Base-by-base conservation (phyloP, 208 protist genomes). In the Trypanosoma boissoni region DNA sequence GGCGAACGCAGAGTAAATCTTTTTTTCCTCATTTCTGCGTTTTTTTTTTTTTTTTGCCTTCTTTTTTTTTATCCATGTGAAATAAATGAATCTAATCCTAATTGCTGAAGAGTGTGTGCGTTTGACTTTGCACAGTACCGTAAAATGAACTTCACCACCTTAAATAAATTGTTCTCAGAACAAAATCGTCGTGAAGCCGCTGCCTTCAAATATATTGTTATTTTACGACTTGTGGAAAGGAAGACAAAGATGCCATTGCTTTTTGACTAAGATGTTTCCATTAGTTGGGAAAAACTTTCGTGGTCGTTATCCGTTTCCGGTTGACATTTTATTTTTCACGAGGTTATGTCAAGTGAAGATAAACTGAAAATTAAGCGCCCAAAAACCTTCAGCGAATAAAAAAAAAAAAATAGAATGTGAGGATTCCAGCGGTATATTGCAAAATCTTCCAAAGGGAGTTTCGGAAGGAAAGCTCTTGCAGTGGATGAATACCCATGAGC, bases 251-350 rank as follows among this genome's bases (percentile, higher is more conserved):
- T 18, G 31, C 2, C 29, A 3, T 5, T 53, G 27, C 32, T 83
- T 79, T 31, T 20, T 60, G 5, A 21, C 58, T 14, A 57, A 68
- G n/a, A 31, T 60, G 23, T 64, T 82, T 18, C 68, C 71, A 2
- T 8, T 46, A 0, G 52, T 86, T 20, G 63, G 78, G 14, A 24
- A 14, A 20, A 64, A 76, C 36, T 78, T 73, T 24, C 65, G 82
- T 7, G 14, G 43, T 10, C 55, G 52, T 21, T 64, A 69, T 56
- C 28, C 71, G 2, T 83, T 80, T 60, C 79, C 74, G 10, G 71
- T 86, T 1, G 75, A 83, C 60, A 64, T 86, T 23, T 68, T 86
- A 64, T 86, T 23, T 68, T 86, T 24, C 67, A 79, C 52, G 71
- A 76, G 31, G 23, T 32, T 12, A 67, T 79, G 42, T 27, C 61